phyloP scores from a whole-genome alignment of 306 rosid species.

The Lathyrus aphaca region DNA sequence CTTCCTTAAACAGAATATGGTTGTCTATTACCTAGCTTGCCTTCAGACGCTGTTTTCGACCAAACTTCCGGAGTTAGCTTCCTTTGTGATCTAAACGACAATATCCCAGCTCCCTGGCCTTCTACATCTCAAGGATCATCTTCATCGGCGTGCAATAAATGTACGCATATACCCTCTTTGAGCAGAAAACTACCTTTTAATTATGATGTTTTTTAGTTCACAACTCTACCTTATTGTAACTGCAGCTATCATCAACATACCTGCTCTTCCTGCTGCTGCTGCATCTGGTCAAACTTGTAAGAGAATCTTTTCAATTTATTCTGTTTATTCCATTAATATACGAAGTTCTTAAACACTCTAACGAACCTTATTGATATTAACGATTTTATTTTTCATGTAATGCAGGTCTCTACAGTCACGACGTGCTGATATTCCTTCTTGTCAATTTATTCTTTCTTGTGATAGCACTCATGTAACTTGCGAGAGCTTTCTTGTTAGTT shows the following conservation, averaged over 20 bases:
- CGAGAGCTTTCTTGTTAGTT: conserved; percentile 33
- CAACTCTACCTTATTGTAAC: conserved; percentile 35
- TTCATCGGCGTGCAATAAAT: conserved; percentile 83
- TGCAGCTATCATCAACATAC: conserved; percentile 79
- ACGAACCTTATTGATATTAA: not conserved
- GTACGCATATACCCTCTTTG: conserved; percentile 52
- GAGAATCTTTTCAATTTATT: conserved; percentile 23
- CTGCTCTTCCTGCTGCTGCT: conserved; percentile 98
- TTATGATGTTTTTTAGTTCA: not conserved
- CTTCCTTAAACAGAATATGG: conserved; percentile 69
- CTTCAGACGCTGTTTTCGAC: conserved; percentile 91
- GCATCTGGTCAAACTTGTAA: conserved; percentile 77
- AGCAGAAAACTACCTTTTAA: conserved; percentile 2
- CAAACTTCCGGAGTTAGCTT: conserved; percentile 78
- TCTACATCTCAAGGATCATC: conserved; percentile 58
- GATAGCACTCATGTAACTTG: conserved; percentile 44
- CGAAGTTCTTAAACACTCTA: not conserved
- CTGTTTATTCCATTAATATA: conserved; percentile 31
- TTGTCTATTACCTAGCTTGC: conserved; percentile 92
- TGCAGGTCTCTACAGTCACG: conserved; percentile 59
- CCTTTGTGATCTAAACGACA: conserved; percentile 92
- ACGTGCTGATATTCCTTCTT: conserved; percentile 43
- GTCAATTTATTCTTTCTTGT: conserved; percentile 53
- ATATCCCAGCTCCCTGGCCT: conserved; percentile 99
- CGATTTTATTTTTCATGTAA: conserved; percentile 31